A percentile compares a stretch with the other conserved stretches of the same genome.
These are phyloP conservation scores for Mortierella claussenii DNA, from an alignment of 192 early-diverging fungal species.

Conservation along the genomic window DNA sequence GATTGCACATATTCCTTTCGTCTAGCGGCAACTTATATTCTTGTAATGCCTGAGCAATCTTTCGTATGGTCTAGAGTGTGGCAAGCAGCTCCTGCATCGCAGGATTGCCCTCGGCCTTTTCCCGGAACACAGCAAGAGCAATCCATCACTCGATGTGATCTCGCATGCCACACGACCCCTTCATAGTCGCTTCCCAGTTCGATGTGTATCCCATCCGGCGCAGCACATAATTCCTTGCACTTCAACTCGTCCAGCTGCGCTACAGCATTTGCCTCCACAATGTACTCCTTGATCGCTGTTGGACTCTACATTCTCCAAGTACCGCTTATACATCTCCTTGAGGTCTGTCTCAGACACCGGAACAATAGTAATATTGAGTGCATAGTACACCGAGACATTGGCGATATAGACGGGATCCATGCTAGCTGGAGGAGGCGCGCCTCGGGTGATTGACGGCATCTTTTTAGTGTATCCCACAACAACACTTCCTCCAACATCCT, in stretches of 20 bases:
- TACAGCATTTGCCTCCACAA: constrained; percentile 83
- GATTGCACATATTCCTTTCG: constrained; percentile 87
- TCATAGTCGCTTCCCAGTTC: constrained; percentile 87
- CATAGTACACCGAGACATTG: constrained; percentile 87
- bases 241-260: constrained; percentile 95
- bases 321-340: constrained; percentile 68
- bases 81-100: constrained; percentile 79
- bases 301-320: constrained; percentile 72
- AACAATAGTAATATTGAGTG: constrained; percentile 62
- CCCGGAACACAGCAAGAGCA: constrained; percentile 90
- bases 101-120: constrained; percentile 69
- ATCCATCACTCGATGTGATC: constrained; percentile 92
- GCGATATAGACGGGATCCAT: constrained; percentile 75
- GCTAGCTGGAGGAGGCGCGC: constrained; percentile 18
- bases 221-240: constrained; percentile 88
- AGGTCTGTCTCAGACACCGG: constrained; percentile 58
- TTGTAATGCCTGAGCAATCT: constrained; percentile 84
- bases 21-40: constrained; percentile 90
- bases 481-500: constrained; percentile 94
- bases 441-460: constrained; percentile 30
- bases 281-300: constrained; percentile 68
- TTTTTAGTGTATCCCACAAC: constrained; percentile 61
- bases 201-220: constrained; percentile 89
- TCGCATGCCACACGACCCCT: constrained; percentile 99
- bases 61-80: constrained; percentile 79